phyloP scores from a whole-genome alignment of 306 rosid species.

The Pterocarpus santalinus region DNA sequence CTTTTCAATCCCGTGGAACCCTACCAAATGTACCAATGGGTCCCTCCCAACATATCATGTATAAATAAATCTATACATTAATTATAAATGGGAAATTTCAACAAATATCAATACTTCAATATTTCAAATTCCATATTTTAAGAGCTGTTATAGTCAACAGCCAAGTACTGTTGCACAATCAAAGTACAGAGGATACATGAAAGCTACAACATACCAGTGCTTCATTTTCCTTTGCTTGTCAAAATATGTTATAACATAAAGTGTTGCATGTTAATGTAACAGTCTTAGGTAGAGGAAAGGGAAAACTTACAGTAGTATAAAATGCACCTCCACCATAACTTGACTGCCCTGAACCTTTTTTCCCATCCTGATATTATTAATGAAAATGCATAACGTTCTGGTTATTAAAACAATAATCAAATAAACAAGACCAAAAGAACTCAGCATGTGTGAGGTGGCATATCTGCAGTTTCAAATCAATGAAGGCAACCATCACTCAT shows the following conservation, averaged over 20 bases:
- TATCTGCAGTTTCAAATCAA: slow-evolving; percentile 36
- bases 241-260: slow-evolving; percentile 17
- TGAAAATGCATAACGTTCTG: slow-evolving; percentile 14
- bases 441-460: slow-evolving; percentile 11
- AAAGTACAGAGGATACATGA: slow-evolving; percentile 34
- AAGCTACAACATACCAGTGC: slow-evolving; percentile 1
- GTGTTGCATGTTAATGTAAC: slow-evolving; percentile 8
- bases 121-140: slow-evolving; percentile 1
- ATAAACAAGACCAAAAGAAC: slow-evolving; percentile 7
- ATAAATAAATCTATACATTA: no score
- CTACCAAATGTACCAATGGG: no score
- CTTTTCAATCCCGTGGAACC: no score
- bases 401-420: slow-evolving; percentile 17
- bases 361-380: slow-evolving; percentile 54
- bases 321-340: slow-evolving; percentile 74
- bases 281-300: slow-evolving; percentile 33
- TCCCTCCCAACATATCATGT: no score
- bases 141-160: background rate
- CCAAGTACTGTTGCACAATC: background rate
- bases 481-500: background rate
- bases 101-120: background rate
- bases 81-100: background rate
- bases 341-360: slow-evolving; percentile 62
- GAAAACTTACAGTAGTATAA: slow-evolving; percentile 69
- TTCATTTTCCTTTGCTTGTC: slow-evolving; percentile 1